Evolutionary conservation across 306 rosid genomes (phyloP), one percentile per base, ranked within the genome.

Genomic region (Arachis hypogaea): DNA sequence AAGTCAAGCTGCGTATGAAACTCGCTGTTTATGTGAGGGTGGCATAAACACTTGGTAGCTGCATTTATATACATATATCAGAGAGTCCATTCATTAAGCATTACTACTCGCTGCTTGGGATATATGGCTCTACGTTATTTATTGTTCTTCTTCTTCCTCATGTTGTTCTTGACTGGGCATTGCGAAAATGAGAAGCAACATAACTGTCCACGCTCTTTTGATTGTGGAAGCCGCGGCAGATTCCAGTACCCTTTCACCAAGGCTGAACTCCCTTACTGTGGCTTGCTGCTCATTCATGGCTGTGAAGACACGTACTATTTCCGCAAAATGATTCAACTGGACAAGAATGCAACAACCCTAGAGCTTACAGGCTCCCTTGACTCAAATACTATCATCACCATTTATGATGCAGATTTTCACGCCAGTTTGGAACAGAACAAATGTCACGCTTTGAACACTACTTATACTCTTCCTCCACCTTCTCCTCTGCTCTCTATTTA

Each of bases 191-290:
- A 58, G 28, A 0, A 9, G n/a, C 3, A 14, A 7, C 41, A 5
- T 22, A 30, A 58, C 41, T 83, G 86, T 71, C 70, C 76, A 11
- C 12, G 1, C 29, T 75, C 76, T 6, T 83, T 83, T 69, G 7
- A 0, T 0, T 71, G 86, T 71, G 79, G 79, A 12, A 0, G 1
- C 6, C 30, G 68, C 29, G 77, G 76, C 38, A 47, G 3, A 6
- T 62, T 83, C 2, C 11, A 7, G 9, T 80, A 72, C 67, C 87
- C 87, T 68, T 80, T 83, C 74, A 76, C 87, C 44, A 79, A 62
- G 33, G 57, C 59, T 11, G 71, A 80, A 41, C 40, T 5, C 18
- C 79, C 45, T 5, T 18, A 79, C 40, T 79, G 84, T 36, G 87
- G 87, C 30, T n/a, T 72, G 16, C 3, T 80, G 47, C 3, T 43